Conservation (phyloP, 352 stramenopile genomes). For the Globisporangium polare region DNA sequence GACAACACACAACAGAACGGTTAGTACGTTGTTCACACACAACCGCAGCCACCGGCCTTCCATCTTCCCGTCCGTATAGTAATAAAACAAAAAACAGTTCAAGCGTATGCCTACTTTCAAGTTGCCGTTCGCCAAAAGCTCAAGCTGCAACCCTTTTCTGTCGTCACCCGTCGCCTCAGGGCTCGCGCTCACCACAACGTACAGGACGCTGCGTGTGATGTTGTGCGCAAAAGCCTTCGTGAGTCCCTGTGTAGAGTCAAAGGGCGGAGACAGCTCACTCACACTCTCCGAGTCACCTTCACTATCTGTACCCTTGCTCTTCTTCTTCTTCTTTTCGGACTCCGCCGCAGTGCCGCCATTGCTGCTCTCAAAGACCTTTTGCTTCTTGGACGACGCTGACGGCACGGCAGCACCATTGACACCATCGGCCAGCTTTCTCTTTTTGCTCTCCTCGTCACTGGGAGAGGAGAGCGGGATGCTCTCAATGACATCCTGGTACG, state of each 20-base stretch:
- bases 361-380: constrained; percentile 19
- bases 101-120: constrained; percentile 30
- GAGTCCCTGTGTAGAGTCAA: constrained; percentile 16
- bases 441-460: constrained; percentile 30
- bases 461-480: constrained; percentile 41
- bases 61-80: constrained; percentile 2
- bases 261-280: constrained; percentile 5
- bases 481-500: constrained; percentile 57
- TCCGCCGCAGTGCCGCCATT: background rate
- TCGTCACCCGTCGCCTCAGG: constrained; percentile 16
- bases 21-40: constrained; percentile 1
- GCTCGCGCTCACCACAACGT: constrained; percentile 43
- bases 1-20: background rate
- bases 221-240: constrained; percentile 28
- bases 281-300: background rate
- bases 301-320: background rate
- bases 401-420: constrained; percentile 8
- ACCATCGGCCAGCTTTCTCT: constrained; percentile 31
- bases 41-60: background rate
- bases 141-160: constrained; percentile 31
- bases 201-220: constrained; percentile 57
- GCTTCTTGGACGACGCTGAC: constrained; percentile 30
- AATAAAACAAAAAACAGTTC: too few species aligned
- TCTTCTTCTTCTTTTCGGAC: background rate
- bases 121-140: constrained; percentile 24